These are phyloP conservation scores for Russula foetens DNA, from an alignment of 768 basidiomycete species.

Conservation along the genomic window DNA sequence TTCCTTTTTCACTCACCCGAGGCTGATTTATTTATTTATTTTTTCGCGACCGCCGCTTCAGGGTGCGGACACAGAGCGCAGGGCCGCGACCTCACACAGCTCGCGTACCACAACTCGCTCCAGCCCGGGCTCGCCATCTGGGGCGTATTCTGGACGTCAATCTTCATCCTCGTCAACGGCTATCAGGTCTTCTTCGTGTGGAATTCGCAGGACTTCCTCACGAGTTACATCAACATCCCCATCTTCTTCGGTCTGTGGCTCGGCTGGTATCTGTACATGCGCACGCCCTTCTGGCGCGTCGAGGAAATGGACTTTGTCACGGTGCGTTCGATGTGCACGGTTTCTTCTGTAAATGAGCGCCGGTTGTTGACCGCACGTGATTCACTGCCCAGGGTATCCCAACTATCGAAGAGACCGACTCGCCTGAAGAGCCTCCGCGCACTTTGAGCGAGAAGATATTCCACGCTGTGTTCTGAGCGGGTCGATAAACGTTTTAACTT, in stretches of 20 bases:
- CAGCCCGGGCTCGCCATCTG: constrained; percentile 67
- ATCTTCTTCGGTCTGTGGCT: constrained; percentile 38
- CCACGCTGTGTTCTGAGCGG: constrained; percentile 40
- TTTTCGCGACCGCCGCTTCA: constrained; percentile 21
- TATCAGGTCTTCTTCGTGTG: constrained; percentile 58
- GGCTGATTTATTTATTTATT: background rate
- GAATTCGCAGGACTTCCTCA: constrained; percentile 44
- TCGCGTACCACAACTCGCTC: constrained; percentile 52
- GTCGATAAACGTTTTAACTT: background rate
- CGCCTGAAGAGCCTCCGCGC: constrained; percentile 40
- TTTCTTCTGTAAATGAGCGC: no score
- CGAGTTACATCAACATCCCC: constrained; percentile 34
- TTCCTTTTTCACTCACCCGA: background rate
- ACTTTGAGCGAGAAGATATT: constrained; percentile 45
- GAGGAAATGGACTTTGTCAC: constrained; percentile 41
- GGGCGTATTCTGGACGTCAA: constrained; percentile 54
- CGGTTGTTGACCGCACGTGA: background rate
- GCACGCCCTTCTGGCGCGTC: constrained; percentile 41
- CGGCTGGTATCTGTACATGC: constrained; percentile 35
- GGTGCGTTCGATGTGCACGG: constrained; percentile 32
- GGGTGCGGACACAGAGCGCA: constrained; percentile 57
- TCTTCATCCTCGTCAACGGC: constrained; percentile 54
- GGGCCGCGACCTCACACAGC: constrained; percentile 47
- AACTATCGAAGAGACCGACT: constrained; percentile 59
- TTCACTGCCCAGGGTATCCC: constrained; percentile 50